Percentiles rank a stretch among this genome's conserved stretches.
These are phyloP conservation scores for Draba incana DNA, from an alignment of 345 rosid genomes.

Conservation along the genomic window DNA sequence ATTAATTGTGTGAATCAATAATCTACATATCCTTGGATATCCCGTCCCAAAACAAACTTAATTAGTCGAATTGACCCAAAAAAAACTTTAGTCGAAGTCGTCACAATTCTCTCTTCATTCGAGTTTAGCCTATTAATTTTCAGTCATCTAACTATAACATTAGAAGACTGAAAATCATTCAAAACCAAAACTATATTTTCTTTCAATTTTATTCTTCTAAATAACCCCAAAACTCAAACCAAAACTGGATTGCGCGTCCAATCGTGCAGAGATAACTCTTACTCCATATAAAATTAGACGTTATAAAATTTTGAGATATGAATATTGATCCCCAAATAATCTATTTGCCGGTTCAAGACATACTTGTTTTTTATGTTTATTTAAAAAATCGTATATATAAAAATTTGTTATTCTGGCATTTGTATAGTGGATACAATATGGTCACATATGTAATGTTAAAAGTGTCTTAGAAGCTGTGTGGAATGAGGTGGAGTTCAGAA, in stretches of 20 bases:
- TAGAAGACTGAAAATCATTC: background rate
- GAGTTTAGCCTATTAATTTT: too few relatives aligned
- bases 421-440: slow-evolving; percentile 14
- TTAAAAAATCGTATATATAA: background rate
- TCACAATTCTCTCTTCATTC: too few relatives aligned
- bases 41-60: too few relatives aligned
- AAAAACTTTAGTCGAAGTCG: too few relatives aligned
- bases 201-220: too few relatives aligned
- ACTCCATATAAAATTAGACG: too few relatives aligned
- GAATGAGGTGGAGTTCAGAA: slow-evolving; percentile 31
- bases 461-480: slow-evolving; percentile 35
- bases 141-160: too few relatives aligned
- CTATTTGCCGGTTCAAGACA: background rate
- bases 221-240: background rate
- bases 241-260: background rate
- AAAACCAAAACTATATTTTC: too few relatives aligned
- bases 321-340: background rate
- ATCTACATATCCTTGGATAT: too few relatives aligned
- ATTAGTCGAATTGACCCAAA: too few relatives aligned
- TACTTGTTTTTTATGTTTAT: background rate
- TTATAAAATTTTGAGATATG: background rate
- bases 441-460: slow-evolving; percentile 23
- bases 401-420: background rate
- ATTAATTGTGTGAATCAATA: too few relatives aligned
- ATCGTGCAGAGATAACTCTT: background rate